Percentiles rank a stretch among this genome's conserved stretches.
Conservation (phyloP, 2,329 filamentous ascomycete genomes). For the Endocalyx cinctus region DNA sequence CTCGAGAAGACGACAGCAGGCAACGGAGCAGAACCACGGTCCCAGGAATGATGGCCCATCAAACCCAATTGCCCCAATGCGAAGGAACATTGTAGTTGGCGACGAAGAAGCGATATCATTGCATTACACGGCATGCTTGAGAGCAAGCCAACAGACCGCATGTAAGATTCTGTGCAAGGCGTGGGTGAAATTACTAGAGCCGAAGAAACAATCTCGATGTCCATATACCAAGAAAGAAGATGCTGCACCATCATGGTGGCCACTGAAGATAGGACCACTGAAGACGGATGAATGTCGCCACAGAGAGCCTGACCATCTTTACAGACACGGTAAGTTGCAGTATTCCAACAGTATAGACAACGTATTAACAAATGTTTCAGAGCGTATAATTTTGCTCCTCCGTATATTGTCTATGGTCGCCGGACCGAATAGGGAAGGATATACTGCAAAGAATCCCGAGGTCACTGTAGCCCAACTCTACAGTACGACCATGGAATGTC, state of each 20-base stretch:
- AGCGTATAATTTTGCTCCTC: constrained; percentile 53
- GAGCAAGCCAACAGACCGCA: constrained; percentile 63
- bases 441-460: too few species aligned
- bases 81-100: constrained; percentile 46
- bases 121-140: constrained; percentile 59
- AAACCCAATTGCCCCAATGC: constrained; percentile 32
- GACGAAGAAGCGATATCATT: constrained; percentile 50
- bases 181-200: constrained; percentile 71
- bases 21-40: too few species aligned
- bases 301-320: constrained; percentile 69
- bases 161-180: constrained; percentile 71
- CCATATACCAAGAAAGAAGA: constrained; percentile 65
- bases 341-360: too few species aligned
- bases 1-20: too few species aligned
- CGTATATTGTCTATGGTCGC: constrained; percentile 58
- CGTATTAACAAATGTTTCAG: too few species aligned
- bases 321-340: constrained; percentile 54
- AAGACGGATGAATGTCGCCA: constrained; percentile 56
- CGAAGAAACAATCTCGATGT: constrained; percentile 71
- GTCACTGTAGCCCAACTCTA: too few species aligned
- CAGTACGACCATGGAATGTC: too few species aligned
- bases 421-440: constrained; percentile 40
- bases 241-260: constrained; percentile 65
- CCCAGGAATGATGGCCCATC: too few species aligned
- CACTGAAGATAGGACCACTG: constrained; percentile 46